Base-by-base conservation (phyloP, 2,329 filamentous ascomycete species). In the Parafenestella ontariensis region DNA sequence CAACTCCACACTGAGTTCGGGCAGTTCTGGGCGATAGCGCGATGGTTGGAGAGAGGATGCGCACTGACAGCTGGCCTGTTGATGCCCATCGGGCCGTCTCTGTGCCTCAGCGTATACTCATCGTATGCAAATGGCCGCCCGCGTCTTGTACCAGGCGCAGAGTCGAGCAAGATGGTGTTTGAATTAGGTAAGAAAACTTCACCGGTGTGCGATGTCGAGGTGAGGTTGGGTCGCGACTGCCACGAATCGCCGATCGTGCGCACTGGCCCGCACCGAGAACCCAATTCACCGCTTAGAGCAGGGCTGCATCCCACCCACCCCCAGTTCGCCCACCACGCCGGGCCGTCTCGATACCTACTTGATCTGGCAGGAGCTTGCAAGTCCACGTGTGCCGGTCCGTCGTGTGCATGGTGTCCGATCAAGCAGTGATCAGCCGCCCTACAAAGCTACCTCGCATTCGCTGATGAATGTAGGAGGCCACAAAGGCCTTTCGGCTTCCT, bases 311-410 rank as follows among this genome's bases (percentile, higher is more conserved):
- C 55, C 49, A 51, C 49, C 52, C 52, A 39, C 50, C 54, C 52
- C 46, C 47, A 44, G 37, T 50, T 43, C 46, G 42, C 52, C 62
- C 59, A 57, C 53, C 41, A 56, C 42, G 23, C 46, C 51, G 59
- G 63, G 52, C 41, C 53, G 62, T 65, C 61, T 65, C 34, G 61
- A 60, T 45, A 48, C 49, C 51, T 66, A 56, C 62, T 58, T 28
- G 15, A 61, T 57, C 24, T 39, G 63, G 63, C 43, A 64, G 52
- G 52, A 54, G 51, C 20, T 39, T 52, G 37, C n/a, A 46, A 33
- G 54, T 29, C 48, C 56, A 55, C 48, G 54, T 59, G 47, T 53
- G 11, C 23, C 36, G 15, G 31, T 20, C 55, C 39, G 44, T 34
- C 29, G 18, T 26, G 9, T 8, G 5, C 10, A 31, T n/a, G n/a